Base-by-base conservation (phyloP, 768 basidiomycete genomes). In the Psilocybe cyanescens region DNA sequence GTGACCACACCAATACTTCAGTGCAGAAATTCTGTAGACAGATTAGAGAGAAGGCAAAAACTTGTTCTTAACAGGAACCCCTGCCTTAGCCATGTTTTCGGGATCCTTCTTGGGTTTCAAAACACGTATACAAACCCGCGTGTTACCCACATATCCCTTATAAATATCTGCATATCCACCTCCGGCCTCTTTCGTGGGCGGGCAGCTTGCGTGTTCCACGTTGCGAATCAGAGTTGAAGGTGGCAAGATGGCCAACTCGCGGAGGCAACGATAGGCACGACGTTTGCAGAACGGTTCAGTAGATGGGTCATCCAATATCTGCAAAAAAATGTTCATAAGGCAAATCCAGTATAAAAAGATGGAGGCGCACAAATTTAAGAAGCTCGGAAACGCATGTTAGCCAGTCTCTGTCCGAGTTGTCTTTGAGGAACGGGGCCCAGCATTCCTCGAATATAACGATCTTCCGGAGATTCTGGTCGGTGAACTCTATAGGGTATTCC, bases 1-100 rank as follows among this genome's bases (percentile, higher is more conserved):
- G 69, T 28, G 66, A 62, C 71, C 71, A 73, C 12, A 65, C 45
- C 3, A 70, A 47, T 8, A 71, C 54, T 59, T 73, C 71, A 3
- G 64, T 46, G 19, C 64, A 65, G 58, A 71, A 67, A 11, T 62
- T 59, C 72, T 72, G 35, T 24, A 6, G 37, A 7, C 14, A 8
- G 41, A 31, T 14, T 35, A 17, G 12, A 49, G 2, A 35, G 24
- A 30, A 54, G 33, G 11, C 11, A 7, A 7, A 9, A 35, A 35
- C 33, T 11, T 35, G 33, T 35, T 35, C 33, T 11, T 7, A 35
- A 24, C 24, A 7, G 33, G 33, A 35, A 35, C 7, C 33, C 33
- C 11, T 11, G 11, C 33, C 33, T 35, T 35, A 35, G 33, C 33
- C 33, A 11, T 35, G 7, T 35, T 35, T 35, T 35, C 33, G 33